Conservation (phyloP, 371 early-diverging fungal species). For the Circinella minor region DNA sequence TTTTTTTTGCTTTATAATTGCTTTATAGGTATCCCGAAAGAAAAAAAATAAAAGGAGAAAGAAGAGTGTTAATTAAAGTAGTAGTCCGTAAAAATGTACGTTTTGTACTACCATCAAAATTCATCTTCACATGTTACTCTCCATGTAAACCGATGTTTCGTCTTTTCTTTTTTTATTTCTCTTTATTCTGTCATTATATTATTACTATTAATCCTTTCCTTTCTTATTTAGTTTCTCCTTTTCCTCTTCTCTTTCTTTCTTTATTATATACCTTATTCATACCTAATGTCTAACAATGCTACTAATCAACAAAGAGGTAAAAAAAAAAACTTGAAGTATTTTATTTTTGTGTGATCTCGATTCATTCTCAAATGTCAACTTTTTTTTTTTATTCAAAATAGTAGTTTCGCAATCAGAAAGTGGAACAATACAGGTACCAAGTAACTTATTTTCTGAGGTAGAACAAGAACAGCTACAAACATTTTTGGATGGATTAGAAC, state of each 20-base stretch:
- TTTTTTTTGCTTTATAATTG: not conserved
- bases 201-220: not conserved
- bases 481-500: slow-evolving; percentile 21
- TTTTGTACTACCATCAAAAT: slow-evolving; percentile 6
- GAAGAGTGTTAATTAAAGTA: not conserved
- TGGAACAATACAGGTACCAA: slow-evolving; percentile 1
- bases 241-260: not conserved
- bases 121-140: slow-evolving; percentile 13
- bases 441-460: slow-evolving; percentile 15
- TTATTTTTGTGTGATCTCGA: not conserved
- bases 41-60: not conserved
- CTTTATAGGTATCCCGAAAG: not conserved
- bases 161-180: too few relatives aligned
- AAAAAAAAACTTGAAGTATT: not conserved
- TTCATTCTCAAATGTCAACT: not conserved
- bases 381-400: not conserved
- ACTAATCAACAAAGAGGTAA: slow-evolving; percentile 5
- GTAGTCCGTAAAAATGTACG: slow-evolving; percentile 5
- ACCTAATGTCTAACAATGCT: slow-evolving; percentile 5
- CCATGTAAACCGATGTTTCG: slow-evolving; percentile 1
- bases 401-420: slow-evolving; percentile 2
- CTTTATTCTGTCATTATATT: not conserved
- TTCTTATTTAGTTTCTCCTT: not conserved
- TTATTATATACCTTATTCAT: not conserved
- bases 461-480: slow-evolving; percentile 22